Evolutionary conservation across 1,139 yeast species (phyloP).

Genomic region (Yamadazyma epiphylla): DNA sequence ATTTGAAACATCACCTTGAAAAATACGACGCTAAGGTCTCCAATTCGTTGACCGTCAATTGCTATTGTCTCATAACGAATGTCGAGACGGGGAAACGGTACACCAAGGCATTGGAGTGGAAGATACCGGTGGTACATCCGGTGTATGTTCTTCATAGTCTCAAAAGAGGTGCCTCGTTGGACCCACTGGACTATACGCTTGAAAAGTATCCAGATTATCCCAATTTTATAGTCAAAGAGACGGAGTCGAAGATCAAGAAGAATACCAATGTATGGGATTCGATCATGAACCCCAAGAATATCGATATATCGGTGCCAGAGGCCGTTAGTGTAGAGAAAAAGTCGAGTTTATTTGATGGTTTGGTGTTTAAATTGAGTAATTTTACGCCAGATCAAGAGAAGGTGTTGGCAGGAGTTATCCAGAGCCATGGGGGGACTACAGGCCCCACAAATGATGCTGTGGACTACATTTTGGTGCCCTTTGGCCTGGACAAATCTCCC

Average conservation of each 20-base stretch:
- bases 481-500: constrained; percentile 4
- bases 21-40: constrained; percentile 58
- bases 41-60: constrained; percentile 51
- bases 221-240: constrained; percentile 3
- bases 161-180: constrained; percentile 57
- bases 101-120: constrained; percentile 64
- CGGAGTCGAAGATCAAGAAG: constrained; percentile 14
- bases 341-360: constrained; percentile 4
- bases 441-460: constrained; percentile 7
- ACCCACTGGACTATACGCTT: constrained; percentile 40
- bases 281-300: constrained; percentile 29
- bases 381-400: constrained; percentile 7
- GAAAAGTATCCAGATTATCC: constrained; percentile 14
- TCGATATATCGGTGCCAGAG: neutral
- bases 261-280: constrained; percentile 45
- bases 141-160: constrained; percentile 68
- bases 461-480: constrained; percentile 10
- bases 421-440: constrained; percentile 40
- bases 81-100: constrained; percentile 58
- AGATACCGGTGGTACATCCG: constrained; percentile 68
- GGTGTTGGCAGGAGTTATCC: constrained; percentile 26
- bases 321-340: neutral
- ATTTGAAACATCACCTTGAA: constrained; percentile 27
- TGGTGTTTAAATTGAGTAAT: constrained; percentile 7
- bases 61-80: constrained; percentile 51